Conservation (phyloP, 2,329 filamentous ascomycete genomes). For the Tolypocladium nubicola region DNA sequence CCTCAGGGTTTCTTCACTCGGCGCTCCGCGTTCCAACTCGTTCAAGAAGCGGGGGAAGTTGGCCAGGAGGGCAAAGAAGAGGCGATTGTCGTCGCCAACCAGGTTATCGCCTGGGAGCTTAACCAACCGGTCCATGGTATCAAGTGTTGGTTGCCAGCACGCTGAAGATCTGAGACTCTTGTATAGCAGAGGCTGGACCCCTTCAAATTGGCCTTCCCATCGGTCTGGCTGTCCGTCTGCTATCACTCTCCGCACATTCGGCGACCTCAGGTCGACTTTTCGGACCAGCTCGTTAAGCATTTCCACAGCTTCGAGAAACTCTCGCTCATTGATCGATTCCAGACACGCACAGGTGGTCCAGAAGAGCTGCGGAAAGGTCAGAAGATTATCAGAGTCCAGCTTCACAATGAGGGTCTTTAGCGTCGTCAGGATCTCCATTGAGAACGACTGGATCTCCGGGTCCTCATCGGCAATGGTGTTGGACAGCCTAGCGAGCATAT, state of each 20-base stretch:
- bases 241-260: slow-evolving; percentile 57
- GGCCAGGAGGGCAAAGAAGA: slow-evolving; percentile 82
- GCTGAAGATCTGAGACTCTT: slow-evolving; percentile 84
- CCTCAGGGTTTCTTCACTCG: slow-evolving; percentile 44
- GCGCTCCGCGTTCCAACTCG: slow-evolving; percentile 56
- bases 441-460: slow-evolving; percentile 88
- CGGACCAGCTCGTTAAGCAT: slow-evolving; percentile 83
- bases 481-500: slow-evolving; percentile 90
- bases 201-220: slow-evolving; percentile 86
- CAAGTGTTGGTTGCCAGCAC: slow-evolving; percentile 68
- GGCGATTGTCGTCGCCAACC: slow-evolving; percentile 69
- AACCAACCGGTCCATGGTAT: slow-evolving; percentile 68
- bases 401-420: slow-evolving; percentile 85
- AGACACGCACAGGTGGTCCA: slow-evolving; percentile 97
- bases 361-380: slow-evolving; percentile 91
- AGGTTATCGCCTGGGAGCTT: slow-evolving; percentile 69
- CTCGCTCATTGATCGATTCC: slow-evolving; percentile 91
- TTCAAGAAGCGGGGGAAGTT: slow-evolving; percentile 81
- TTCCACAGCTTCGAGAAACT: slow-evolving; percentile 82
- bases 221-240: slow-evolving; percentile 69
- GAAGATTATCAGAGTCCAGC: slow-evolving; percentile 64
- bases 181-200: slow-evolving; percentile 75
- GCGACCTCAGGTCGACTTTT: slow-evolving; percentile 70
- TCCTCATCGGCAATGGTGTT: slow-evolving; percentile 97
- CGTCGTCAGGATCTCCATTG: slow-evolving; percentile 94